Percentiles rank a stretch among this genome's conserved stretches.
Conservation (phyloP, 495 filamentous ascomycete species). For the Xylaria curta region DNA sequence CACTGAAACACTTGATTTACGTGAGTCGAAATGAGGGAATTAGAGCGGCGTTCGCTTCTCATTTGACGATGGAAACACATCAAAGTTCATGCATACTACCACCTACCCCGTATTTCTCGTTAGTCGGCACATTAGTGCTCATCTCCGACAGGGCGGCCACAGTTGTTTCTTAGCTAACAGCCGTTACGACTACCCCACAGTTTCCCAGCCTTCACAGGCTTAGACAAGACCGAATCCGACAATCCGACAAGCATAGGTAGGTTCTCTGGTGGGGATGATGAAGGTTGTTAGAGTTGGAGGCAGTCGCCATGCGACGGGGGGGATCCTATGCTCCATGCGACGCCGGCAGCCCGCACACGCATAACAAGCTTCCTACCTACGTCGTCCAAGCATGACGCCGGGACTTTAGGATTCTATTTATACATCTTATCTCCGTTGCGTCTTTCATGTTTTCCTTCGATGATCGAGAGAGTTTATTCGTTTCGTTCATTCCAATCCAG, state of each 20-base stretch:
- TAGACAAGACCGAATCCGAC: background rate
- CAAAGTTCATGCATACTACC: slow-evolving; percentile 8
- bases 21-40: slow-evolving; percentile 9
- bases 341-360: slow-evolving; percentile 23
- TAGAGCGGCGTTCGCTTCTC: background rate
- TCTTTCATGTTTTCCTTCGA: background rate
- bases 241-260: background rate
- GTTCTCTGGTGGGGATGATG: slow-evolving; percentile 14
- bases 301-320: slow-evolving; percentile 10
- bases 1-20: background rate
- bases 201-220: background rate
- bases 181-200: slow-evolving; percentile 12
- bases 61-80: background rate
- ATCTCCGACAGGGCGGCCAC: slow-evolving; percentile 14
- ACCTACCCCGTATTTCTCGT: slow-evolving; percentile 16
- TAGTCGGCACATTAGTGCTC: slow-evolving; percentile 12
- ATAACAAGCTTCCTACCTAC: slow-evolving; percentile 1
- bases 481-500: background rate
- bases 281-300: slow-evolving; percentile 12
- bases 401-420: slow-evolving; percentile 21
- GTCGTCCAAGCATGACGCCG: slow-evolving; percentile 13
- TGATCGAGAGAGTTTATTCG: background rate
- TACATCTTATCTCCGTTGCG: background rate
- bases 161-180: slow-evolving; percentile 1
- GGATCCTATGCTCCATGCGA: slow-evolving; percentile 20